A percentile compares a stretch with the other conserved stretches of the same genome.
These are phyloP conservation scores for Dictyophora rubrovolvata DNA, from an alignment of 768 basidiomycete genomes.

Conservation along the genomic window DNA sequence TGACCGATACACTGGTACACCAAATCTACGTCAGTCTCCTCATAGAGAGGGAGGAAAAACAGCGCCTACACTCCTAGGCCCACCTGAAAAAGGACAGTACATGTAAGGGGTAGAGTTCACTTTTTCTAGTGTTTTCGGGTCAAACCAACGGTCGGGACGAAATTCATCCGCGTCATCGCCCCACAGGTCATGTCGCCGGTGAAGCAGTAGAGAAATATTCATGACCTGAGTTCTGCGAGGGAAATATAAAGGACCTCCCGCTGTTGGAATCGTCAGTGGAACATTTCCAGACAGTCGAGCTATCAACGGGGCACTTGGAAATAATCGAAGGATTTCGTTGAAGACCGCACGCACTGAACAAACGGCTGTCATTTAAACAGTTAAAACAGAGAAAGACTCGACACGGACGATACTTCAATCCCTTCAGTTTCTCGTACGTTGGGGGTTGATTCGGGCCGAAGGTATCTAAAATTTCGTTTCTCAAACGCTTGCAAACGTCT, in stretches of 20 bases:
- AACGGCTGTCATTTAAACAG: conserved; percentile 11
- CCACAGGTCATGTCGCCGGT: conserved; percentile 61
- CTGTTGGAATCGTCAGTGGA: conserved; percentile 27
- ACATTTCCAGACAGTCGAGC: conserved; percentile 29
- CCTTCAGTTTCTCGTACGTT: conserved; percentile 45
- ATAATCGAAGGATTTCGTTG: conserved; percentile 68
- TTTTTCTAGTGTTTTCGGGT: conserved; percentile 38
- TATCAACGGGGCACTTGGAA: conserved; percentile 72
- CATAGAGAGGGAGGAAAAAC: neutral
- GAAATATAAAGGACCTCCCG: conserved; percentile 29
- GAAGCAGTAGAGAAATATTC: conserved; percentile 52
- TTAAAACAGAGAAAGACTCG: neutral
- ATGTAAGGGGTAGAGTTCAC: conserved; percentile 55
- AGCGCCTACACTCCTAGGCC: conserved; percentile 41
- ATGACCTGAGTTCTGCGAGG: conserved; percentile 50
- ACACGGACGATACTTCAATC: conserved; percentile 55
- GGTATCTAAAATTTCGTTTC: conserved; percentile 48
- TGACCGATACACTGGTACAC: conserved; percentile 51
- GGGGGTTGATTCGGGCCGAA: conserved; percentile 40
- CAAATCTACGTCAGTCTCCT: conserved; percentile 7
- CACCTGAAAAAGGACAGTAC: conserved; percentile 66
- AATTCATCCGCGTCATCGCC: conserved; percentile 69
- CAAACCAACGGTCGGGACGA: conserved; percentile 70
- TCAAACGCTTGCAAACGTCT: conserved; percentile 39
- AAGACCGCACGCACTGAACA: conserved; percentile 60